Percentiles rank a stretch among this genome's conserved stretches.
These are phyloP conservation scores for Xylaria venustula DNA, from an alignment of 495 filamentous ascomycete genomes.

Conservation along the genomic window DNA sequence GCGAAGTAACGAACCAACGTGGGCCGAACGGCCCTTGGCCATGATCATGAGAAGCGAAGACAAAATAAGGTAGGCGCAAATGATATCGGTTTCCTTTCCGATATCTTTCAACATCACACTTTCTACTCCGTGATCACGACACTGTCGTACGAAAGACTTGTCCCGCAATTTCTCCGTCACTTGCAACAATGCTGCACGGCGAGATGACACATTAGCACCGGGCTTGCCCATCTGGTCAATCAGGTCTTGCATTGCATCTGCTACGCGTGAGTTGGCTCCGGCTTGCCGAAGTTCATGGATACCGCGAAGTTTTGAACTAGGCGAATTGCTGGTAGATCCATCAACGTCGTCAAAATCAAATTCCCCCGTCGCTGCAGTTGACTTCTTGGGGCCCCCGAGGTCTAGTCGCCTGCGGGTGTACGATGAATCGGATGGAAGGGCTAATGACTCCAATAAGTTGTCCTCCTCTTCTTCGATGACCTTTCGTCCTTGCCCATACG, in stretches of 20 bases:
- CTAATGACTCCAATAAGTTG: constrained; percentile 27
- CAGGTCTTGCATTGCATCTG: constrained; percentile 76
- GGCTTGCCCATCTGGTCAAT: constrained; percentile 77
- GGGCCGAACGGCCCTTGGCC: constrained; percentile 46
- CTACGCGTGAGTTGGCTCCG: constrained; percentile 78
- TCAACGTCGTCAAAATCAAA: constrained; percentile 51
- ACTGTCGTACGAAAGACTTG: constrained; percentile 63
- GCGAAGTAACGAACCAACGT: constrained; percentile 50
- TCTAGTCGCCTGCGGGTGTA: constrained; percentile 39
- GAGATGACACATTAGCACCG: constrained; percentile 45
- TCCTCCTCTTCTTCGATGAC: constrained; percentile 43
- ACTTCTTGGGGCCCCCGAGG: constrained; percentile 34
- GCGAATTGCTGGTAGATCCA: constrained; percentile 60
- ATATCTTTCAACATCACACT: constrained; percentile 60
- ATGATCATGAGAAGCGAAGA: constrained; percentile 58
- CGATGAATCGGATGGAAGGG: constrained; percentile 19
- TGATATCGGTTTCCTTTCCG: constrained; percentile 50
- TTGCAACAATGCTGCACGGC: constrained; percentile 58
- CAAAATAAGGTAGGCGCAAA: constrained; percentile 58
- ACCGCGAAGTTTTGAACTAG: constrained; percentile 48
- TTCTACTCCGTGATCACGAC: constrained; percentile 73
- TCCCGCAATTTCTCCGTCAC: constrained; percentile 72
- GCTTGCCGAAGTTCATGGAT: constrained; percentile 89
- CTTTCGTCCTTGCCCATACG: constrained; percentile 50
- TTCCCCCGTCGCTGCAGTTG: constrained; percentile 22